Percentiles rank a stretch among this genome's conserved stretches.
These are phyloP conservation scores for Zygosaccharomyces siamensis DNA, from an alignment of 805 yeast genomes.

Conservation along the genomic window DNA sequence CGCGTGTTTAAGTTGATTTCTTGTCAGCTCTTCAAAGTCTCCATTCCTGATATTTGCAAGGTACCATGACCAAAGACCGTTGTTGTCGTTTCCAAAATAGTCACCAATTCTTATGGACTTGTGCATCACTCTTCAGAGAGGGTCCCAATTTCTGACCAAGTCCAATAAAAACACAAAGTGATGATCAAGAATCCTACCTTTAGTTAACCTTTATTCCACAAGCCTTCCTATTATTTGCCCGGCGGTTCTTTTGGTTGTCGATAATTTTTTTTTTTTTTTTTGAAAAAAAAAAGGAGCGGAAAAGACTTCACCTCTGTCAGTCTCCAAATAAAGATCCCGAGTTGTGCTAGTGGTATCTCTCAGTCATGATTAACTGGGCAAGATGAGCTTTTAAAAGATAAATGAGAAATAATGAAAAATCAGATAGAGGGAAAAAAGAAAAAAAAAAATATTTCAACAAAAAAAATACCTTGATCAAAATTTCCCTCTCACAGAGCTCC, in stretches of 20 bases:
- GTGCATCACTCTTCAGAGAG: constrained; percentile 18
- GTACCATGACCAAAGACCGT: constrained; percentile 39
- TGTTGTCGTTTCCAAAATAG: constrained; percentile 32
- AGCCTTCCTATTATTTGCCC: no score
- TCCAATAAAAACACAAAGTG: background rate
- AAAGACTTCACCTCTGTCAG: no score
- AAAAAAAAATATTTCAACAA: background rate
- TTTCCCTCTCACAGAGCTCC: background rate
- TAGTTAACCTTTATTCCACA: no score
- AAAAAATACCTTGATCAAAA: background rate
- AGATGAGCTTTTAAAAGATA: no score
- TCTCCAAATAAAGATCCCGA: no score
- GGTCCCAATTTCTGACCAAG: background rate
- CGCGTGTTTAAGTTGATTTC: constrained; percentile 26
- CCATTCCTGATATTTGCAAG: constrained; percentile 35
- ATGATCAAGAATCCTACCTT: no score
- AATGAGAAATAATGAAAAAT: no score
- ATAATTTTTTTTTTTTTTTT: no score
- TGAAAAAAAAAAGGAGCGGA: no score
- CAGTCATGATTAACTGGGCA: no score
- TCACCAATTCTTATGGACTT: constrained; percentile 30
- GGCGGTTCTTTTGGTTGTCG: no score
- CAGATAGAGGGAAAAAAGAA: background rate
- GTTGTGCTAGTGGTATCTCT: no score
- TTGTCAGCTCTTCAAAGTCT: constrained; percentile 34